Base-by-base conservation (phyloP, 257 asterid genomes). In the Schizonepeta tenuifolia region DNA sequence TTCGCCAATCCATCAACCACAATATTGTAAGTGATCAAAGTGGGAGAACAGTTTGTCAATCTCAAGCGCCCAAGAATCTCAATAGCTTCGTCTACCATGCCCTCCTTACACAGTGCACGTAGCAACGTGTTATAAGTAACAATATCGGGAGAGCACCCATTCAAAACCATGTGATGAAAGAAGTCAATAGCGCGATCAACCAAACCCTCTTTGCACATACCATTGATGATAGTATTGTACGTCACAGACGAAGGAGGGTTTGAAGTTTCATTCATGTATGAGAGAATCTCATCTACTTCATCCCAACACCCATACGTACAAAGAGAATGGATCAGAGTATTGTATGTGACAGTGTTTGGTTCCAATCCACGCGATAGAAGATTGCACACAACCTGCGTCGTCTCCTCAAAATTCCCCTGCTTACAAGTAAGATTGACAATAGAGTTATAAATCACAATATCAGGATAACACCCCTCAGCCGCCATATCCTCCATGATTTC, bases 381-480 rank as follows among this genome's bases (percentile, higher is more conserved):
- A 75, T 83, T 68, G 65, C 65, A 3, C 28, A 93, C 64, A 46
- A 87, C 77, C 67, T 83, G 67, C 26, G 84, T 69, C 36, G 89
- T 71, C 54, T 89, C 97, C 21, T 80, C 83, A 60, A 74, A 85
- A 50, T 81, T 83, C 47, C 95, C 93, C 69, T 58, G 80, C 70
- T 89, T 93, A 72, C 93, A 87, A 71, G 93, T 57, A 70, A 83
- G 73, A 78, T 74, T 90, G 72, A 93, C 79, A 85, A 93, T 72
- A 22, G 95, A 86, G 76, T 90, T 89, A 78, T 86, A 93, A 9
- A 93, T 90, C 68, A 93, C 83, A n/a, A 86, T 79, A 79, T 93
- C 97, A 0, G 98, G 98, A 76, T 85, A 81, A 66, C 97, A 93
- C 65, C 98, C 98, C 81, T 90, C 93, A n/a, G 71, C 79, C 14